phyloP scores from a whole-genome alignment of 805 yeast species.

The Zygotorulaspora florentina region DNA sequence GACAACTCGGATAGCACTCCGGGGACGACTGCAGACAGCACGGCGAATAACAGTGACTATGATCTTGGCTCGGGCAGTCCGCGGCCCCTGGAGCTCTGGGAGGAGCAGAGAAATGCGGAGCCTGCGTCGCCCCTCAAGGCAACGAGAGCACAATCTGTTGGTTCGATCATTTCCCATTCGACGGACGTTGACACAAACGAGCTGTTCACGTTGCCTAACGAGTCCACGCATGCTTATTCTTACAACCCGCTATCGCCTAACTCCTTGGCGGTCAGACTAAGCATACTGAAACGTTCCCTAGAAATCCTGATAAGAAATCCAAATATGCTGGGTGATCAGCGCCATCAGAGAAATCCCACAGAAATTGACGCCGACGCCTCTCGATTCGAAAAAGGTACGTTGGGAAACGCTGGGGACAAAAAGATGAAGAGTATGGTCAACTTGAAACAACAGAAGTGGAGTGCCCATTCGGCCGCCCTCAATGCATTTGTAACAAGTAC shows the following conservation, averaged over 20 bases:
- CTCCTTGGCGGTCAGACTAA: conserved; percentile 68
- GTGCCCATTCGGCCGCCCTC: conserved; percentile 25
- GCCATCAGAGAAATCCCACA: conserved; percentile 9
- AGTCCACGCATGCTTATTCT: conserved; percentile 79
- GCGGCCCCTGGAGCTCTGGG: not conserved
- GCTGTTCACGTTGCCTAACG: conserved; percentile 63
- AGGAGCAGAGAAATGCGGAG: not conserved
- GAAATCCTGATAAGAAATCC: conserved; percentile 70
- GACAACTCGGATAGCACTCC: conserved; percentile 8
- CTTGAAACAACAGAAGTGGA: conserved; percentile 9
- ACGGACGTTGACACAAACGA: conserved; percentile 38
- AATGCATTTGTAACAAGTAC: conserved; percentile 31
- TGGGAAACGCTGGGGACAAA: not conserved
- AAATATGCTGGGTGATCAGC: conserved; percentile 21
- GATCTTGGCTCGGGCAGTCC: conserved; percentile 5
- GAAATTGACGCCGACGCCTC: not conserved
- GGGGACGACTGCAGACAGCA: not conserved
- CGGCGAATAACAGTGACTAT: not conserved
- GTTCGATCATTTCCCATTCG: conserved; percentile 10
- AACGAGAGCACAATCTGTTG: conserved; percentile 10
- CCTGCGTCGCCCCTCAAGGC: not conserved
- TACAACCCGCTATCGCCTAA: conserved; percentile 80
- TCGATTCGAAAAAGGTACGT: not conserved
- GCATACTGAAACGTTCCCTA: conserved; percentile 69
- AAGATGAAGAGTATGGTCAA: conserved; percentile 2